A percentile compares a stretch with the other conserved stretches of the same genome.
Evolutionary conservation across 805 yeast genomes (phyloP).

Genomic region (Torulaspora gathmanii): DNA sequence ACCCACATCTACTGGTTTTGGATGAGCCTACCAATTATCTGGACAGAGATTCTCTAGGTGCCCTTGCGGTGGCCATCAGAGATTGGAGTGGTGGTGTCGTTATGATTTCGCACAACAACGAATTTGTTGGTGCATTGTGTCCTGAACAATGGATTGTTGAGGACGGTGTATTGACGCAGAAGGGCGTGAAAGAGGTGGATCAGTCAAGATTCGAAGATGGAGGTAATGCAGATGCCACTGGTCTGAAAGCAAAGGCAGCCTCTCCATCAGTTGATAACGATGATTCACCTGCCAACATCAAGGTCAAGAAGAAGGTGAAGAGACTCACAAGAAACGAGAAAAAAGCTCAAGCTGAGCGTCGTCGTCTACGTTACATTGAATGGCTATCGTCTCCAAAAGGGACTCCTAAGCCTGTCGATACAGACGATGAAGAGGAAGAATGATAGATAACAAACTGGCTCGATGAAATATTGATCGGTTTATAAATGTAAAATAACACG

Average conservation of each 20-base stretch:
- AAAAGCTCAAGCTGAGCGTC: constrained; percentile 85
- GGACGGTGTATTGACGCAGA: constrained; percentile 81
- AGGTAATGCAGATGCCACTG: constrained; percentile 48
- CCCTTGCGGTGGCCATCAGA: constrained; percentile 93
- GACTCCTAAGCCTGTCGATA: constrained; percentile 88
- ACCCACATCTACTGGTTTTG: constrained; percentile 90
- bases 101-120: constrained; percentile 96
- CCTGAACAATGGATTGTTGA: constrained; percentile 99
- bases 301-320: constrained; percentile 89
- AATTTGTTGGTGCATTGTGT: constrained; percentile 93
- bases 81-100: constrained; percentile 99
- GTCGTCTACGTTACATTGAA: constrained; percentile 88
- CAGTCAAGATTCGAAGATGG: constrained; percentile 77
- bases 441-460: constrained; percentile 7
- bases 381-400: constrained; percentile 98
- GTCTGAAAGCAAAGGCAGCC: constrained; percentile 46
- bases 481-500: constrained; percentile 5
- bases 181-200: constrained; percentile 74
- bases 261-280: constrained; percentile 52
- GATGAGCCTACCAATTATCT: constrained; percentile 98
- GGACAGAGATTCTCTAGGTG: constrained; percentile 97
- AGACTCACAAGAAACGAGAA: constrained; percentile 95
- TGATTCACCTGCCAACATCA: constrained; percentile 93
- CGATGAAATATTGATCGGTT: background rate
- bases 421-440: constrained; percentile 70